Evolutionary conservation across 306 rosid genomes (phyloP).

Genomic region (Hippophae gyantsensis): DNA sequence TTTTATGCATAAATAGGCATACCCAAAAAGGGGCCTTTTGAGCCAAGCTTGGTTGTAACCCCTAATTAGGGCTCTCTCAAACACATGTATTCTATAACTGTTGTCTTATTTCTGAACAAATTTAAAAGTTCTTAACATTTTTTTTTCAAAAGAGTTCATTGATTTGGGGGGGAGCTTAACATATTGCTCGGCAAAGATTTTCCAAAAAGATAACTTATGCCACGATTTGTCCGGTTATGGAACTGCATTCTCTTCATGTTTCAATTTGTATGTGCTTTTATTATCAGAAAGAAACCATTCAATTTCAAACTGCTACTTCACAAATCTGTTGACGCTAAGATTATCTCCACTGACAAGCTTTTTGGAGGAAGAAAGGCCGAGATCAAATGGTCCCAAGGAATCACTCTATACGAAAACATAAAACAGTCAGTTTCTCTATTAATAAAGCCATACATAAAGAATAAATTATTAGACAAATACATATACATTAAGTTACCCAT

Average conservation of each 20-base stretch:
- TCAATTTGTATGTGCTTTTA: constrained; percentile 7
- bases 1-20: no score
- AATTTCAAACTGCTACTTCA: constrained; percentile 32
- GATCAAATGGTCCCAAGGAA: constrained; percentile 78
- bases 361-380: constrained; percentile 48
- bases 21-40: no score
- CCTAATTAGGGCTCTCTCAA: no score
- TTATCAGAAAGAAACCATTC: constrained; percentile 11
- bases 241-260: neutral
- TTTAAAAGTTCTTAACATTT: no score
- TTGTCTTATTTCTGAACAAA: no score
- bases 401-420: constrained; percentile 41
- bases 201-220: neutral
- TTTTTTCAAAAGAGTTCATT: no score
- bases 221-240: neutral
- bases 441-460: neutral
- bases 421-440: constrained; percentile 14
- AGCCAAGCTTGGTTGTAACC: no score
- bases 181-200: neutral
- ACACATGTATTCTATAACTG: no score
- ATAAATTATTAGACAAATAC: constrained; percentile 4
- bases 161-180: no score
- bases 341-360: constrained; percentile 40
- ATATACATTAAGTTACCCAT: constrained; percentile 44
- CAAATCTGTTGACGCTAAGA: constrained; percentile 33